These are phyloP conservation scores for Jimgerdemannia lactiflua DNA, from an alignment of 192 early-diverging fungal species.

Conservation along the genomic window DNA sequence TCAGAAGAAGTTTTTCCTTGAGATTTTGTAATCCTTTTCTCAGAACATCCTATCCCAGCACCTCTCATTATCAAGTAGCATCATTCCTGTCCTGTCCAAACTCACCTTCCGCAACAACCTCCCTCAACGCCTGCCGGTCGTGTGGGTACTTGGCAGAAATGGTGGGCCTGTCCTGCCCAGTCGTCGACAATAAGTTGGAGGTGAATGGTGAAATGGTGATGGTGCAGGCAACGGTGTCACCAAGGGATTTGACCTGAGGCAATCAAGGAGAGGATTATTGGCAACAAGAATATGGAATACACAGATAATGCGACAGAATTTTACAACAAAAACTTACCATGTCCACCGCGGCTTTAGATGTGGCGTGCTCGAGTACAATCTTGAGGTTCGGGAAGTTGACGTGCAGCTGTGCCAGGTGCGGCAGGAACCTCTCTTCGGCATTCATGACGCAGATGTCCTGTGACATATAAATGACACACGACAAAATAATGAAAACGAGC, in stretches of 20 bases:
- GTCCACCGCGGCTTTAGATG: constrained; percentile 90
- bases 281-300: neutral
- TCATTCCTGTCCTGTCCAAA: neutral
- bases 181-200: constrained; percentile 90
- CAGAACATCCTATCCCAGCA: neutral
- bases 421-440: constrained; percentile 91
- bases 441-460: constrained; percentile 92
- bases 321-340: constrained; percentile 39
- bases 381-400: constrained; percentile 87
- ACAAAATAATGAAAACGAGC: neutral
- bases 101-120: constrained; percentile 72
- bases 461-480: neutral
- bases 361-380: constrained; percentile 97
- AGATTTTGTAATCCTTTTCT: neutral
- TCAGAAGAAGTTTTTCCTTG: constrained; percentile 1
- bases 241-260: constrained; percentile 74
- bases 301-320: neutral
- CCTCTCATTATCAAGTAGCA: no score
- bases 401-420: constrained; percentile 82
- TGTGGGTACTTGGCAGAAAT: constrained; percentile 96
- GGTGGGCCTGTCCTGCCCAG: constrained; percentile 96
- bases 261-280: neutral
- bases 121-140: constrained; percentile 86
- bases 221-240: constrained; percentile 88
- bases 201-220: constrained; percentile 98